A percentile compares a stretch with the other conserved stretches of the same genome.
Evolutionary conservation across 129 eudicot species (phyloP).

Genomic region (Apium graveolens): DNA sequence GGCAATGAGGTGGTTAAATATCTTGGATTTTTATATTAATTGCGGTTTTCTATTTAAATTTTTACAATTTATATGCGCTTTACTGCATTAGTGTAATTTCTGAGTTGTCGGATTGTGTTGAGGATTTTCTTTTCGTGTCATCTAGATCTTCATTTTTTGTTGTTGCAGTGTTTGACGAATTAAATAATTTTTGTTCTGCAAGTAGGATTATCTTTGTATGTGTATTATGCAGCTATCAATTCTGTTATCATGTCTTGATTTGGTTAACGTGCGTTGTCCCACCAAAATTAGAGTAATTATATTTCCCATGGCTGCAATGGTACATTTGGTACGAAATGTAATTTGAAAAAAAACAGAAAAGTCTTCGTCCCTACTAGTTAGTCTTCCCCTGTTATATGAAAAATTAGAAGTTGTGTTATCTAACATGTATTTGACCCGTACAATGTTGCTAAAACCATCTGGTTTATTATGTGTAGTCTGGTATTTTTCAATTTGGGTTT

Average conservation of each 20-base stretch:
- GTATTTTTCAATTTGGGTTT: too few species aligned
- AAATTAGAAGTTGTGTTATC: background rate
- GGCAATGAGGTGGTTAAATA: slow-evolving; percentile 48
- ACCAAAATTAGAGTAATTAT: too few species aligned
- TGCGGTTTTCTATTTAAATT: too few species aligned
- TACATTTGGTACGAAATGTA: background rate
- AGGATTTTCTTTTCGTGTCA: background rate
- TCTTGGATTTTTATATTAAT: background rate
- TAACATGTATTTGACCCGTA: background rate
- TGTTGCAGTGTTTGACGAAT: too few species aligned
- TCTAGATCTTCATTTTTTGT: background rate
- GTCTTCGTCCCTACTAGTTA: background rate
- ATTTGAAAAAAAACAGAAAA: too few species aligned
- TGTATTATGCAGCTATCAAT: background rate
- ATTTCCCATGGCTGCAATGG: background rate
- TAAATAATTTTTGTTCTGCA: too few species aligned
- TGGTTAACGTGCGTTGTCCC: background rate
- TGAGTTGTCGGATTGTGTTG: background rate
- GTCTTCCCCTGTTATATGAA: background rate
- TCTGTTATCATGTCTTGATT: background rate
- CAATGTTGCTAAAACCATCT: background rate
- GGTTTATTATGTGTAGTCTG: background rate
- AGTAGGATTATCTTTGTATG: background rate
- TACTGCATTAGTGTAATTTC: too few species aligned
- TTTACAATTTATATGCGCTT: too few species aligned